Evolutionary conservation across 495 filamentous ascomycete genomes (phyloP).

Genomic region (Xylaria palmicola): DNA sequence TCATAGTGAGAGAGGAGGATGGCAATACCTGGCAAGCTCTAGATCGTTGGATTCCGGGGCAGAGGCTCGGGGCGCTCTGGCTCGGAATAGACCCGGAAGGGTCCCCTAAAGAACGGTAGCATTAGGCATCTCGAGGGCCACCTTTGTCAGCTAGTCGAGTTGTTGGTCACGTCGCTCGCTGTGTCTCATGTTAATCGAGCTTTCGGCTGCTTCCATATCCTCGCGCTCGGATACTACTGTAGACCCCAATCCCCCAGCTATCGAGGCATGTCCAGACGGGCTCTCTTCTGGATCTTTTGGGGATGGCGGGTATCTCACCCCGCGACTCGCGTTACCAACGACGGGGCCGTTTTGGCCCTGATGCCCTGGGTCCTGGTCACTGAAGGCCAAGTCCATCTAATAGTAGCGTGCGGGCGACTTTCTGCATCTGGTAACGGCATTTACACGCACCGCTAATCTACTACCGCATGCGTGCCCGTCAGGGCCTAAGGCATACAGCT

Average conservation of each 20-base stretch:
- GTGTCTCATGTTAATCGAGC: neutral
- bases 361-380: neutral
- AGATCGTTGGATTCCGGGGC: too few species aligned
- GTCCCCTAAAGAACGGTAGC: neutral
- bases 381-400: neutral
- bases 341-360: neutral
- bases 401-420: neutral
- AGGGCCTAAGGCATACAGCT: too few species aligned
- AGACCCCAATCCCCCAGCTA: neutral
- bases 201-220: neutral
- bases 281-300: constrained; percentile 8
- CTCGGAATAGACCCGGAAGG: too few species aligned
- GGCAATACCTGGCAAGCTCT: too few species aligned
- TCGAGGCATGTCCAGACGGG: neutral
- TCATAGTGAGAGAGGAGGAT: neutral
- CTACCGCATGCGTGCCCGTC: too few species aligned
- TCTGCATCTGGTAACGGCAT: neutral
- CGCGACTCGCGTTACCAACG: constrained; percentile 11
- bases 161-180: neutral
- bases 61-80: too few species aligned
- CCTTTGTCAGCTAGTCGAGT: neutral
- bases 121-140: neutral
- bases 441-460: neutral
- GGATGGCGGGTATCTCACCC: too few species aligned
- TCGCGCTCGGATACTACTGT: neutral